Conservation (phyloP, 2,329 filamentous ascomycete species). For the Talaromyces sp. region DNA sequence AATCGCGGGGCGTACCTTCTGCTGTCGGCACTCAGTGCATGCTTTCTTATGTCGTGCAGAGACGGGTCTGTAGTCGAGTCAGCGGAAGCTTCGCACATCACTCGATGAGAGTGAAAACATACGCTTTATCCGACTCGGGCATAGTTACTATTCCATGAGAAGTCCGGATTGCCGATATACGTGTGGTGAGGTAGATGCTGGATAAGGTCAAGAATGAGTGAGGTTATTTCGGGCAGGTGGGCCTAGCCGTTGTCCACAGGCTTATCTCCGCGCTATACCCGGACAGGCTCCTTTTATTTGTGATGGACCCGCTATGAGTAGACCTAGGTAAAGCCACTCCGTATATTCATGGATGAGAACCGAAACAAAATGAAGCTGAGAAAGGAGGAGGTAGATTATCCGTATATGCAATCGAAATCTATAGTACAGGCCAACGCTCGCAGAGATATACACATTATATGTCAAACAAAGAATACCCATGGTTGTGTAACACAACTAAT, state of each 20-base stretch:
- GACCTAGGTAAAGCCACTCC: no score
- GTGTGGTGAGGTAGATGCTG: neutral
- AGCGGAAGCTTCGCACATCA: neutral
- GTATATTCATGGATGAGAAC: no score
- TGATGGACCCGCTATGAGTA: no score
- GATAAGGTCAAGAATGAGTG: neutral
- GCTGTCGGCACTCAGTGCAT: slow-evolving; percentile 45
- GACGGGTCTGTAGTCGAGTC: slow-evolving; percentile 16
- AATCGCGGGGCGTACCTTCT: slow-evolving; percentile 33
- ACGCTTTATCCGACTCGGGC: neutral
- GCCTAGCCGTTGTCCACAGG: neutral
- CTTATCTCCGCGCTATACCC: neutral
- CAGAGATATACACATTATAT: neutral
- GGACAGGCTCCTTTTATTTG: no score
- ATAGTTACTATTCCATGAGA: neutral
- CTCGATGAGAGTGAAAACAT: neutral
- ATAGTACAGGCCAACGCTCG: neutral
- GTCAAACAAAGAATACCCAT: neutral
- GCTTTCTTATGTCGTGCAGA: slow-evolving; percentile 38
- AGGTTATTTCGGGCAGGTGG: neutral
- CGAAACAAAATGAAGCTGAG: neutral
- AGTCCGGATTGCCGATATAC: neutral
- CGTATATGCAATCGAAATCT: neutral
- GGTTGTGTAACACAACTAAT: slow-evolving; percentile 45
- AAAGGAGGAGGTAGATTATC: neutral